phyloP scores from a whole-genome alignment of 768 basidiomycete genomes.

The Lenzites betulinus region DNA sequence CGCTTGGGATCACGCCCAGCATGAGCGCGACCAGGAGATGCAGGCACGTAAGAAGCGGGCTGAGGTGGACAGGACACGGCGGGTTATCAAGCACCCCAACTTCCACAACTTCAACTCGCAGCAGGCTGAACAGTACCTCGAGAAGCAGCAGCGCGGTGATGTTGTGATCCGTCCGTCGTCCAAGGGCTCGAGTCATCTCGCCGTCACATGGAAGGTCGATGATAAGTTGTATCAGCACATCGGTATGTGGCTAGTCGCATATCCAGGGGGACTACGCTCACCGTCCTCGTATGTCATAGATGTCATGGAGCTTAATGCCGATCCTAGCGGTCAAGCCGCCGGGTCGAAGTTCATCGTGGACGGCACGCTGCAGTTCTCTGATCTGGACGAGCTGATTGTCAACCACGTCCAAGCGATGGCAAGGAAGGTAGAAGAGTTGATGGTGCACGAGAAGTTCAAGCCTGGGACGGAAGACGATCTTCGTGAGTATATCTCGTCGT shows the following conservation, averaged over 20 bases:
- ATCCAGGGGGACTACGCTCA: neutral
- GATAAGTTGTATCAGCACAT: slow-evolving; percentile 96
- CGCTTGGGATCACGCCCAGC: slow-evolving; percentile 64
- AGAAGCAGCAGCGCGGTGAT: slow-evolving; percentile 91
- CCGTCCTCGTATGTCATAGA: slow-evolving; percentile 43
- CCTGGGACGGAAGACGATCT: slow-evolving; percentile 85
- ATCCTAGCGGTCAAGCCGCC: slow-evolving; percentile 66
- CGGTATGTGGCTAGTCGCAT: slow-evolving; percentile 50
- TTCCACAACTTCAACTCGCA: slow-evolving; percentile 93
- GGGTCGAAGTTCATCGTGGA: slow-evolving; percentile 74
- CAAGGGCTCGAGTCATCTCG: slow-evolving; percentile 89
- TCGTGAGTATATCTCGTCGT: slow-evolving; percentile 55
- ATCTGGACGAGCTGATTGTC: slow-evolving; percentile 96
- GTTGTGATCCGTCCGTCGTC: slow-evolving; percentile 97
- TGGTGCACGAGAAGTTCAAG: slow-evolving; percentile 95
- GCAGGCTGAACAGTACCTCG: slow-evolving; percentile 88
- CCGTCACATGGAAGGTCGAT: slow-evolving; percentile 99
- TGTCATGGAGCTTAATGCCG: slow-evolving; percentile 78
- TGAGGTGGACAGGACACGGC: slow-evolving; percentile 73
- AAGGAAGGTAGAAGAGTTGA: slow-evolving; percentile 90
- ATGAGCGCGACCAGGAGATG: slow-evolving; percentile 69
- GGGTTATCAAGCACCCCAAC: slow-evolving; percentile 96
- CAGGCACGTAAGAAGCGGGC: slow-evolving; percentile 82
- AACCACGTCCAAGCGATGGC: slow-evolving; percentile 96
- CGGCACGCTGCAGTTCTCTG: slow-evolving; percentile 78